Evolutionary conservation across 371 early-diverging fungal species (phyloP), one percentile per base, ranked within the genome.

Genomic region (Entomophthora muscae): DNA sequence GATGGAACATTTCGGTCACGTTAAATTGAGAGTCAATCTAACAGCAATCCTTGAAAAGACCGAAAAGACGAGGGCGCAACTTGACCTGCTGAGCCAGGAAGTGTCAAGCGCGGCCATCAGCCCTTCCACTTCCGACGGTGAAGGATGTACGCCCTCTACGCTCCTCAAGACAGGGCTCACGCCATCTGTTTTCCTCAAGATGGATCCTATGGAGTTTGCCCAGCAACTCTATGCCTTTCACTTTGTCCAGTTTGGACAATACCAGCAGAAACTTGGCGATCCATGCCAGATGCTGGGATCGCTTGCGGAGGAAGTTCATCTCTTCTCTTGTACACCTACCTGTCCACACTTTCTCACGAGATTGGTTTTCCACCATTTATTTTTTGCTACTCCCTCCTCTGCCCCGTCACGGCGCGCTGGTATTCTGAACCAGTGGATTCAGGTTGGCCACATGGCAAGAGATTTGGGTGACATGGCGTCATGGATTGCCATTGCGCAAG

Each of bases 401-500:
- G 75, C 73, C 56, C 64, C 68, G 1, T 70, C 67, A 21, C 67
- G 70, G 17, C 74, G 89, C 31, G 78, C 84, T 23, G 72, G 73
- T 32, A 66, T 88, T 24, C 65, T 89, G 31, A 78, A 75, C 57
- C 88, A 87, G 63, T 89, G 89, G 89, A 84, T 88, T 53, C 73
- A 71, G 21, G 78, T 85, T 1, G 89, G 86, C 17, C 70, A 75
- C 5, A 67, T 71, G 29, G 69, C 83, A 52, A 67, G 80, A 0
- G 53, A 65, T 0, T 64, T 85, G 22, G 83, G 86, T 26, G 89
- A 89, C 61, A 80, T 84, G 69, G 76, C 80, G 0, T 78, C 83
- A 22, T 89, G 86, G 82, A 74, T 82, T 32, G 84, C 88, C 0
- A 78, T 89, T 30, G 86, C 88, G 2, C 76, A 78, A 61, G 88